A percentile compares a stretch with the other conserved stretches of the same genome.
Evolutionary conservation across 768 basidiomycete species (phyloP).

Genomic region (Psilocybe sp.): DNA sequence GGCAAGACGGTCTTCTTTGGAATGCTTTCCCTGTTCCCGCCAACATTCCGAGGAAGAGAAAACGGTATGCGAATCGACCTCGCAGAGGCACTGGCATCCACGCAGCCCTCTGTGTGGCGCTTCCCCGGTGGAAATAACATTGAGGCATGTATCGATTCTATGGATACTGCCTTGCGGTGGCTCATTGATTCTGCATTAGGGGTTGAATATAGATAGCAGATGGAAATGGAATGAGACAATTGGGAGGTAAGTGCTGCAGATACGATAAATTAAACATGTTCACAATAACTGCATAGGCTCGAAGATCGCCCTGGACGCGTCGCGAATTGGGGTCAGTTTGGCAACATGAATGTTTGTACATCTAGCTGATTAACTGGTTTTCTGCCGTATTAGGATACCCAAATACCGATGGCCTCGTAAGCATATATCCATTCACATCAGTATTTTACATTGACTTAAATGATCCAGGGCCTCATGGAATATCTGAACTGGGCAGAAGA

Average conservation of each 20-base stretch:
- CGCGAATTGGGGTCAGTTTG: conserved; percentile 37
- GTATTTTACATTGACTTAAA: not conserved
- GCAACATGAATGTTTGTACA: not conserved
- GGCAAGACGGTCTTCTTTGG: conserved; percentile 46
- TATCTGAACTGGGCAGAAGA: conserved; percentile 42
- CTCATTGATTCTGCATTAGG: conserved; percentile 26
- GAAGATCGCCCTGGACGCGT: conserved; percentile 28
- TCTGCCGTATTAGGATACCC: conserved; percentile 38
- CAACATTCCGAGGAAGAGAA: conserved; percentile 52
- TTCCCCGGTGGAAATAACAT: conserved; percentile 41
- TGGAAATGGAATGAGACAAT: conserved; percentile 67
- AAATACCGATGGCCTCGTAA: conserved; percentile 51
- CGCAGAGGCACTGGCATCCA: conserved; percentile 39
- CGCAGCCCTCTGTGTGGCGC: conserved; percentile 39
- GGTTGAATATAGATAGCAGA: conserved; percentile 39
- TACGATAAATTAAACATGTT: not conserved
- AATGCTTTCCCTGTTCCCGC: conserved; percentile 61
- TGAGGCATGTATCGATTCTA: conserved; percentile 15
- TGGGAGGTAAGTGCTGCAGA: conserved; percentile 35
- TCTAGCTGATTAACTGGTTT: conserved; percentile 4
- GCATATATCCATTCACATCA: not conserved
- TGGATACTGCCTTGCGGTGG: not conserved
- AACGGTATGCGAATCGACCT: conserved; percentile 64
- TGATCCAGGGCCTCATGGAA: conserved; percentile 32
- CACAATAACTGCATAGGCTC: conserved; percentile 20